Evolutionary conservation across 345 rosid genomes (phyloP), one percentile per base, ranked within the genome.

Genomic region (Streptanthus diversifolius): DNA sequence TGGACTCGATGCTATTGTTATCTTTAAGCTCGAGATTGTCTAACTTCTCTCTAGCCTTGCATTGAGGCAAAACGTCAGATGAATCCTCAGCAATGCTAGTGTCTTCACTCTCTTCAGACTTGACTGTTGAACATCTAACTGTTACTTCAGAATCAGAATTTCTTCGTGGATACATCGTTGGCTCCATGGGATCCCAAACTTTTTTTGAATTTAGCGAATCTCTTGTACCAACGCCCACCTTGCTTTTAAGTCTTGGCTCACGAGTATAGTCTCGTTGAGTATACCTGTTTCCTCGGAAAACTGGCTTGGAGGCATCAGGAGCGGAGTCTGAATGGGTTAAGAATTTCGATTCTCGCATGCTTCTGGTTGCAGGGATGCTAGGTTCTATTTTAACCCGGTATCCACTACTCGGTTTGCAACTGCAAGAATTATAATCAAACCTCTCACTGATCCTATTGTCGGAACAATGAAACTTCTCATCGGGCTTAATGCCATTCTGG

Each of bases 131-230:
- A 53, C 52, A 79, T 83, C 65, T 76, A 63, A 32, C 69, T 83
- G 73, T 77, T 81, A 79, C 83, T 60, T 84, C 89, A 69, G 86
- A 66, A 30, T 85, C 88, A 11, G 90, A 83, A 81, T 84, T 87
- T 87, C 86, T 86, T 67, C 88, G 56, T 11, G 90, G 74, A 45
- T 85, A 82, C 72, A 80, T 90, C 73, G 81, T 87, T 61, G 75
- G 81, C 75, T 91, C 97, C 80, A 85, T 70, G 8, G 92, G 92
- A 81, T 90, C 98, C 98, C 93, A 90, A 39, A 93, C 96, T 76
- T 93, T 79, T 82, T 84, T 88, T 40, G 76, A 52, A 57, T 80
- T 78, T 62, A 77, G 47, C 12, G 80, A 68, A 61, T 85, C 95
- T 71, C 83, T 80, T 65, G 66, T 66, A 39, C 77, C 76, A 6